phyloP scores from a whole-genome alignment of 176 grass and related monocot genomes.

The Oryza coarctata region DNA sequence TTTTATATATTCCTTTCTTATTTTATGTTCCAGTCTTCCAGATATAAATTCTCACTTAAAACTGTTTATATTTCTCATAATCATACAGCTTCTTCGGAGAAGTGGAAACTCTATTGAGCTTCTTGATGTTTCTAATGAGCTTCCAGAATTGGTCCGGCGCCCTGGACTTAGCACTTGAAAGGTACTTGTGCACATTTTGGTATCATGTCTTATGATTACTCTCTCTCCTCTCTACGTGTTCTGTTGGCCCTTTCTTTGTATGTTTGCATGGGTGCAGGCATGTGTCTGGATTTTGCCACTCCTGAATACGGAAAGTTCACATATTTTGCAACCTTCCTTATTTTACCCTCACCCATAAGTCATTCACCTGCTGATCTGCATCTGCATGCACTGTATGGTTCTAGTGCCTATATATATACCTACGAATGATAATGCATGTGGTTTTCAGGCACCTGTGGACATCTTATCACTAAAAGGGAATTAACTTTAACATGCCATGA shows the following conservation, averaged over 20 bases:
- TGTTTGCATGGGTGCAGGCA: background rate
- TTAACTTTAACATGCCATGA: background rate
- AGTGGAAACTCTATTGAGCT: constrained; percentile 74
- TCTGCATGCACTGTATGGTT: background rate
- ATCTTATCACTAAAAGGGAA: background rate
- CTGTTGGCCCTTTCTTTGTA: background rate
- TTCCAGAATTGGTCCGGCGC: constrained; percentile 66
- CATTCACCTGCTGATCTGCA: background rate
- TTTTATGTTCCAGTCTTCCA: constrained; percentile 4
- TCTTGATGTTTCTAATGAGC: constrained; percentile 79
- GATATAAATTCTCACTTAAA: background rate
- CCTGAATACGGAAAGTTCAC: background rate
- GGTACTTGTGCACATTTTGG: constrained; percentile 47
- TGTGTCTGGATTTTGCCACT: background rate
- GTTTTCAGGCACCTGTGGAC: background rate
- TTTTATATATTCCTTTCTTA: background rate
- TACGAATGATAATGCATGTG: background rate
- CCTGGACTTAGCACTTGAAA: constrained; percentile 86
- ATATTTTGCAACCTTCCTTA: background rate
- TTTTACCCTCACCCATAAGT: background rate
- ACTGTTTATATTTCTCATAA: constrained; percentile 33
- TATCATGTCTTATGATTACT: constrained; percentile 11
- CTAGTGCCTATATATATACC: background rate
- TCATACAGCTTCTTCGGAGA: constrained; percentile 80
- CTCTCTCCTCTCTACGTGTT: background rate